Conservation (phyloP, 1,139 yeast species). For the Wickerhamomyces sp. region DNA sequence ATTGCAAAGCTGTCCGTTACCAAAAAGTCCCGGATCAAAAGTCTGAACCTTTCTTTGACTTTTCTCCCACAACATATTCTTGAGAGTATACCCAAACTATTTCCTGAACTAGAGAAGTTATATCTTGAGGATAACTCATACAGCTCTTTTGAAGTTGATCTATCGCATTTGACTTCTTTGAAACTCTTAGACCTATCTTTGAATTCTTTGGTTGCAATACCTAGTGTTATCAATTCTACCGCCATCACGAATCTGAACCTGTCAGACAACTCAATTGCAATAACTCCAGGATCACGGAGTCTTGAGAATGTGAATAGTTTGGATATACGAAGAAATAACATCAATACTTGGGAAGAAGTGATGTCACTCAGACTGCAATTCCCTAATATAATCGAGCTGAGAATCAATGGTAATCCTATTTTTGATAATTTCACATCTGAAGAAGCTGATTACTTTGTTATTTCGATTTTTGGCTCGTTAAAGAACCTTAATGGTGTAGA, state of each 20-base stretch:
- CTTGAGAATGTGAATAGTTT: constrained; percentile 24
- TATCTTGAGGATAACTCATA: constrained; percentile 44
- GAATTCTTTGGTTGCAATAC: constrained; percentile 31
- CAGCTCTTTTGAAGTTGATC: not conserved
- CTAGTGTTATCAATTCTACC: constrained; percentile 6
- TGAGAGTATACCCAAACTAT: constrained; percentile 29
- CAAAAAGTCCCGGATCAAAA: constrained; percentile 16
- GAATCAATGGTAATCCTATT: constrained; percentile 52
- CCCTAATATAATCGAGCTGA: constrained; percentile 39
- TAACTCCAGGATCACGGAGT: not conserved
- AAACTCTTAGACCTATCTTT: constrained; percentile 40
- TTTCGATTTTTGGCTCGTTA: constrained; percentile 45
- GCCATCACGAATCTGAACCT: constrained; percentile 14
- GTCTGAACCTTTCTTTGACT: constrained; percentile 31
- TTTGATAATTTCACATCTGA: constrained; percentile 30
- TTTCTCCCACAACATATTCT: constrained; percentile 22
- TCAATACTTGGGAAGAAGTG: constrained; percentile 45
- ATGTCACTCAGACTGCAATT: constrained; percentile 31
- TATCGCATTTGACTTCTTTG: constrained; percentile 17
- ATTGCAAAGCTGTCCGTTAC: constrained; percentile 25
- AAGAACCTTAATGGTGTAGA: constrained; percentile 52
- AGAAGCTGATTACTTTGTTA: constrained; percentile 36
- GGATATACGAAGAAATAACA: constrained; percentile 45
- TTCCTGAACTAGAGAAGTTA: constrained; percentile 42
- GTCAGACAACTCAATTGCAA: constrained; percentile 22